These are phyloP conservation scores for Pestalotiopsis sp. DNA, from an alignment of 2,329 filamentous ascomycete genomes.

Conservation along the genomic window DNA sequence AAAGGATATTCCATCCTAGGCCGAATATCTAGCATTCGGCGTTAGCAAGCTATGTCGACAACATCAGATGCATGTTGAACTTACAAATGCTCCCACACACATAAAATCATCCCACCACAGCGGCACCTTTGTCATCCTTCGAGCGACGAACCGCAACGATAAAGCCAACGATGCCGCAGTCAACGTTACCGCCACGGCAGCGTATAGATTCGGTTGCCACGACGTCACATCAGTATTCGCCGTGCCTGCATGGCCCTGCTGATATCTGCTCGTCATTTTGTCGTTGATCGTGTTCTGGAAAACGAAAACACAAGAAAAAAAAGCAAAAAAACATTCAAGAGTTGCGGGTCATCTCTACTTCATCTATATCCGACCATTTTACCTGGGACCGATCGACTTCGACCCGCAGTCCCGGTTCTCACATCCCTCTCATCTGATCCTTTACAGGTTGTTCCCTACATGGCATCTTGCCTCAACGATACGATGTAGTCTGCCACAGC, in stretches of 20 bases:
- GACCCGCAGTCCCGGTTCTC: not conserved
- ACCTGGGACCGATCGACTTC: not conserved
- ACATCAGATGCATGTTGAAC: not conserved
- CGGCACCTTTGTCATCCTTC: conserved; percentile 10
- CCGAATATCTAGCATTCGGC: not conserved
- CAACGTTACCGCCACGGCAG: conserved; percentile 4
- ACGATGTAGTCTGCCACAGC: not conserved
- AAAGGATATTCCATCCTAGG: not conserved
- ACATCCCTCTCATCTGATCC: not conserved
- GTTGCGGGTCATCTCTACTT: not conserved
- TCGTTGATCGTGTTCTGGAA: not conserved
- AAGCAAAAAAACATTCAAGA: not conserved
- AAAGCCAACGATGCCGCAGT: conserved; percentile 1
- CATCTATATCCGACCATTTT: not conserved
- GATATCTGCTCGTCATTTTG: not conserved
- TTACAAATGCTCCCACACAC: conserved; percentile 7
- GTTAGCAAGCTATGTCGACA: not conserved
- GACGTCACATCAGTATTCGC: not conserved
- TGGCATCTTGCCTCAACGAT: not conserved
- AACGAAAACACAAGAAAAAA: not conserved
- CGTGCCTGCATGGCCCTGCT: not conserved
- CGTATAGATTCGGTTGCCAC: conserved; percentile 5
- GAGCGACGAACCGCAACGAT: conserved; percentile 2
- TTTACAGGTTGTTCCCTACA: not conserved
- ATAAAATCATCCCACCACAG: conserved; percentile 12